Evolutionary conservation across 805 yeast genomes (phyloP).

Genomic region (Ogataea trehaloabstinens): DNA sequence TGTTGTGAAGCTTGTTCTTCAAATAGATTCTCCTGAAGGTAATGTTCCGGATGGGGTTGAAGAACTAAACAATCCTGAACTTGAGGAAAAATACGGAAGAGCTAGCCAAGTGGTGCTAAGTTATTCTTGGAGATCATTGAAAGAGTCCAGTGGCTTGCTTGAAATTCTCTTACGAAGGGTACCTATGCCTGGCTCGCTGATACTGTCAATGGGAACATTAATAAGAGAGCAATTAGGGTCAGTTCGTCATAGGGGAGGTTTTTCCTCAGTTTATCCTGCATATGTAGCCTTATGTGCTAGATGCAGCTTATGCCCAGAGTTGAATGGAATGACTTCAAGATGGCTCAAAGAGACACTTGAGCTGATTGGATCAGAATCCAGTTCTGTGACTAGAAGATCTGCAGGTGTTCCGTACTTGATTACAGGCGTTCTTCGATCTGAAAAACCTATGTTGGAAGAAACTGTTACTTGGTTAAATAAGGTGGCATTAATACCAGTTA

Average conservation of each 20-base stretch:
- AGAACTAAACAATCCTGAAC: conserved; percentile 32
- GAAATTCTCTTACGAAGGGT: conserved; percentile 39
- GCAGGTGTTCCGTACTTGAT: conserved; percentile 87
- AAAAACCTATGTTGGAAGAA: conserved; percentile 39
- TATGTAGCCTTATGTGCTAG: conserved; percentile 62
- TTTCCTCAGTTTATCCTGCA: conserved; percentile 83
- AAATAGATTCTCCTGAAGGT: conserved; percentile 73
- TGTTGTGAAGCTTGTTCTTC: conserved; percentile 45
- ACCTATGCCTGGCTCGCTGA: conserved; percentile 28
- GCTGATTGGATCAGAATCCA: conserved; percentile 46
- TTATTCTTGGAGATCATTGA: conserved; percentile 80
- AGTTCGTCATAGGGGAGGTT: conserved; percentile 89
- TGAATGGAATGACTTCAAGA: conserved; percentile 37
- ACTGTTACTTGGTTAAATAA: conserved; percentile 52
- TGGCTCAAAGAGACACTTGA: conserved; percentile 64
- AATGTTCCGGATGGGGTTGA: conserved; percentile 48
- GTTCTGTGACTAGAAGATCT: conserved; percentile 81
- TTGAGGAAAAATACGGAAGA: conserved; percentile 33
- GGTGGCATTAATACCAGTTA: conserved; percentile 54
- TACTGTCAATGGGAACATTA: conserved; percentile 48
- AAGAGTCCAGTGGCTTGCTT: conserved; percentile 65
- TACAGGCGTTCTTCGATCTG: conserved; percentile 66
- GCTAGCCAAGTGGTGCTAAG: conserved; percentile 51
- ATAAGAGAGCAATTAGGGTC: conserved; percentile 65
- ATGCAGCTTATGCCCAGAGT: conserved; percentile 40